These are phyloP conservation scores for Didymella pomorum DNA, from an alignment of 2,329 filamentous ascomycete species.

Conservation along the genomic window DNA sequence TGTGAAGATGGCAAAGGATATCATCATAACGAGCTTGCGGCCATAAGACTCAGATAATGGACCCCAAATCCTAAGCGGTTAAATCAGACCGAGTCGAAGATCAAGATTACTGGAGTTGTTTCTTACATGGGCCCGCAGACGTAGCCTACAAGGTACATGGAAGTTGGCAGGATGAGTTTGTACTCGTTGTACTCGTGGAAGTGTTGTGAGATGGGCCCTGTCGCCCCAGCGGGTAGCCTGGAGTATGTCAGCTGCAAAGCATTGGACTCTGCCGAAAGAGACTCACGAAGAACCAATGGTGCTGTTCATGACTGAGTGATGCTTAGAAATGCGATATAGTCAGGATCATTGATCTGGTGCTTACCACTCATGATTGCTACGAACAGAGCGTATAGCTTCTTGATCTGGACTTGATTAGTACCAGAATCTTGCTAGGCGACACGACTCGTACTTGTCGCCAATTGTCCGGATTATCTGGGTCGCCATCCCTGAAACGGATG, in stretches of 20 bases:
- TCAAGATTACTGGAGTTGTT: background rate
- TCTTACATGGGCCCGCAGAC: conserved; percentile 52
- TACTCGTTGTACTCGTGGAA: conserved; percentile 62
- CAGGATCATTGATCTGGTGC: background rate
- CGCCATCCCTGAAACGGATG: conserved; percentile 51
- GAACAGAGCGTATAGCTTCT: conserved; percentile 64
- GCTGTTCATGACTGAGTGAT: conserved; percentile 62
- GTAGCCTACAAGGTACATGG: conserved; percentile 61
- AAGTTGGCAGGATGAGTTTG: conserved; percentile 58
- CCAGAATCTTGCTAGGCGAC: background rate
- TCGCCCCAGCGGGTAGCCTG: conserved; percentile 68
- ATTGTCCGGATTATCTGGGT: conserved; percentile 55
- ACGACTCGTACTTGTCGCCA: conserved; percentile 45
- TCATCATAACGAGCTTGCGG: conserved; percentile 58
- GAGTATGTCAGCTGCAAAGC: background rate
- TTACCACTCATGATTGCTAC: conserved; percentile 64
- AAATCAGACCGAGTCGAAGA: background rate
- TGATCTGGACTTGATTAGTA: conserved; percentile 52
- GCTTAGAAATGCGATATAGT: background rate
- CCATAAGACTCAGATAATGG: conserved; percentile 57
- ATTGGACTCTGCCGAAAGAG: background rate
- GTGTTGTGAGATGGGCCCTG: conserved; percentile 64
- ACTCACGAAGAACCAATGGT: conserved; percentile 67
- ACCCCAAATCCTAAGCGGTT: conserved; percentile 44
- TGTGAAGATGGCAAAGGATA: conserved; percentile 58